Evolutionary conservation across 805 yeast genomes (phyloP), one percentile per base, ranked within the genome.

Genomic region (Spathaspora gorwiae): DNA sequence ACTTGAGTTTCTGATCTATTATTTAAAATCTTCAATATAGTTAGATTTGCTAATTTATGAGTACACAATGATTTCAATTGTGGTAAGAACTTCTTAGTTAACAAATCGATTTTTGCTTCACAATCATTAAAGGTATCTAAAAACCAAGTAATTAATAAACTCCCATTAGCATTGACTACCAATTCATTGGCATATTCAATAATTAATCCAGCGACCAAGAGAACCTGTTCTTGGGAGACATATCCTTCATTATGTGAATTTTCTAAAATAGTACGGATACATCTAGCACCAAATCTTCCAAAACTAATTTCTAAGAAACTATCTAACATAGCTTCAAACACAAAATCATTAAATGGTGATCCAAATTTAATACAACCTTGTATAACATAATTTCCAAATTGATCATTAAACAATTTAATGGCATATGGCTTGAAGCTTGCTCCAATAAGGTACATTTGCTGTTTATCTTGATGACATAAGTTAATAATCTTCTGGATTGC

Each of bases 401-500:
- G 98, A 61, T 94, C 99, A 58, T 90, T 84, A 61, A 94, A 86
- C 52, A 94, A 71, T 41, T 90, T 87, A 0, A 86, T 87, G 39
- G 94, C 79, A 58, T 85, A 90, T n/a, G 95, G 94, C 48, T 80
- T 78, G 50, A 94, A 75, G 35, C 89, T 79, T 26, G 78, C 70
- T 7, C 84, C 81, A 37, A 94, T 86, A 40, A 85, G 61, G 54
- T 73, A 67, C 62, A 80, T 84, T 44, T 68, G 74, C 49, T 65
- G 71, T 35, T 46, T 54, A 27, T 62, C 64, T 55, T 82, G 87
- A 79, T 75, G 37, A 75, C 81, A 40, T 80, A 81, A 50, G 52
- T 82, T 85, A 54, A 94, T 90, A 64, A 94, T 84, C 65, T 92
- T 94, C 65, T 94, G 99, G 24, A 96, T 95, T 1, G 97, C 98